Evolutionary conservation across 805 yeast genomes (phyloP).

Genomic region (Wickerhamiella bombiphila): DNA sequence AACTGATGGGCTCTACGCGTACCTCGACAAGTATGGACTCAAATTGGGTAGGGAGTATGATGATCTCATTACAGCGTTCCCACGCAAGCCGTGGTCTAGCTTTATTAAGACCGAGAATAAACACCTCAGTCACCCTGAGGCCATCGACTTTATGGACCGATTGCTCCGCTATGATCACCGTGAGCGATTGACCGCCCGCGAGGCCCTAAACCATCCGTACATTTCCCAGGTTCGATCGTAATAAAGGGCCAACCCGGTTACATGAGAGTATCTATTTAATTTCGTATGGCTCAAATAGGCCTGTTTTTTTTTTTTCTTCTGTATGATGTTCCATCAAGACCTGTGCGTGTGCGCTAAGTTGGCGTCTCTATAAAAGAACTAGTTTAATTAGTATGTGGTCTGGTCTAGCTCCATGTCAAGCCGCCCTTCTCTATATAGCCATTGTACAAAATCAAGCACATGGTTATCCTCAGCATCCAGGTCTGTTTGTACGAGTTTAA

Average conservation of each 20-base stretch:
- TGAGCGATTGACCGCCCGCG: conserved; percentile 73
- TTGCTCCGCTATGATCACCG: conserved; percentile 74
- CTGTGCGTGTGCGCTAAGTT: background rate
- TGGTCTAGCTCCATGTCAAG: conserved; percentile 1
- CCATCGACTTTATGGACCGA: conserved; percentile 60
- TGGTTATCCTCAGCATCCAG: conserved; percentile 23
- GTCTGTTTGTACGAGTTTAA: conserved; percentile 26
- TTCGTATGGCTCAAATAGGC: too few species aligned
- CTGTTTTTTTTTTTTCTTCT: too few species aligned
- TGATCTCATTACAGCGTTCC: conserved; percentile 50
- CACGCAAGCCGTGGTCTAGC: conserved; percentile 74
- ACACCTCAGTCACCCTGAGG: conserved; percentile 53
- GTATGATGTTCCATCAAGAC: background rate
- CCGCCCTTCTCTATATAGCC: conserved; percentile 9
- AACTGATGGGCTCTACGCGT: conserved; percentile 55
- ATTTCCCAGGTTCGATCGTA: conserved; percentile 30
- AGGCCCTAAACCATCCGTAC: conserved; percentile 68
- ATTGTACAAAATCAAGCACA: conserved; percentile 22
- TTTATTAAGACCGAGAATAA: conserved; percentile 59
- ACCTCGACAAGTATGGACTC: conserved; percentile 55
- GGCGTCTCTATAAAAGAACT: background rate
- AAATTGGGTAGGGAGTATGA: conserved; percentile 66
- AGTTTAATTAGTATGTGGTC: background rate
- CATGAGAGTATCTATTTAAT: too few species aligned
- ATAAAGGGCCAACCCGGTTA: too few species aligned